phyloP scores from a whole-genome alignment of 2,329 filamentous ascomycete species.

The Aspergillus fructus region DNA sequence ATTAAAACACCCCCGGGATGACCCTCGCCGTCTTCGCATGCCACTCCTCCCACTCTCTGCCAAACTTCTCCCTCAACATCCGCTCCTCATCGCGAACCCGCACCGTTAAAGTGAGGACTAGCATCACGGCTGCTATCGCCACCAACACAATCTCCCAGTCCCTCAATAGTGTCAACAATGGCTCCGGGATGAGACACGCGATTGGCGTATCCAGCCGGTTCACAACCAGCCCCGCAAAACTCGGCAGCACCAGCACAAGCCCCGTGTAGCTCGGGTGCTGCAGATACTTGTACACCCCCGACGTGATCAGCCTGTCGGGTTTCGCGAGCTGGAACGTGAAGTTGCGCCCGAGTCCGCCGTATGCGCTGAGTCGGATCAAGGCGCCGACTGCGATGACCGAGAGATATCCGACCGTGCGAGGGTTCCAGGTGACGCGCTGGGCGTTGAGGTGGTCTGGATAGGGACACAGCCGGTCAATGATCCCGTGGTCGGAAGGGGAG shows the following conservation, averaged over 20 bases:
- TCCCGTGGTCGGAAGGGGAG: not conserved
- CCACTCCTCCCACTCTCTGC: conserved; percentile 51
- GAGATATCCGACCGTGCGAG: conserved; percentile 15
- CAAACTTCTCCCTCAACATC: conserved; percentile 52
- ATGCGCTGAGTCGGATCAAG: conserved; percentile 40
- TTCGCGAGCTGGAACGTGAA: conserved; percentile 55
- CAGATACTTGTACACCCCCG: conserved; percentile 50
- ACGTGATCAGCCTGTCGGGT: conserved; percentile 49
- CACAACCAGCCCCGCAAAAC: conserved; percentile 28
- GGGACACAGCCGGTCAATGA: conserved; percentile 19
- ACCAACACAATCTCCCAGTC: conserved; percentile 11
- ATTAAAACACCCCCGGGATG: conserved; percentile 41
- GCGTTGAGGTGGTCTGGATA: conserved; percentile 14
- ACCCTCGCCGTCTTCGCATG: conserved; percentile 50
- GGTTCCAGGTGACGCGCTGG: conserved; percentile 27
- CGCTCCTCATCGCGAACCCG: conserved; percentile 52
- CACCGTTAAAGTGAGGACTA: conserved; percentile 22
- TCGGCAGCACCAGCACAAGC: conserved; percentile 31
- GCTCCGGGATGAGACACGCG: conserved; percentile 36
- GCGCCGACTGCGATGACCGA: conserved; percentile 22
- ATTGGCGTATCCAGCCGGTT: conserved; percentile 38
- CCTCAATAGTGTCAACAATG: conserved; percentile 13
- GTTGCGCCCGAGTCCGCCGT: conserved; percentile 47
- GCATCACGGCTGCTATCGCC: conserved; percentile 2
- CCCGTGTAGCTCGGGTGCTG: conserved; percentile 57